These are phyloP conservation scores for Ramaria sp. DNA, from an alignment of 768 basidiomycete genomes.

Conservation along the genomic window DNA sequence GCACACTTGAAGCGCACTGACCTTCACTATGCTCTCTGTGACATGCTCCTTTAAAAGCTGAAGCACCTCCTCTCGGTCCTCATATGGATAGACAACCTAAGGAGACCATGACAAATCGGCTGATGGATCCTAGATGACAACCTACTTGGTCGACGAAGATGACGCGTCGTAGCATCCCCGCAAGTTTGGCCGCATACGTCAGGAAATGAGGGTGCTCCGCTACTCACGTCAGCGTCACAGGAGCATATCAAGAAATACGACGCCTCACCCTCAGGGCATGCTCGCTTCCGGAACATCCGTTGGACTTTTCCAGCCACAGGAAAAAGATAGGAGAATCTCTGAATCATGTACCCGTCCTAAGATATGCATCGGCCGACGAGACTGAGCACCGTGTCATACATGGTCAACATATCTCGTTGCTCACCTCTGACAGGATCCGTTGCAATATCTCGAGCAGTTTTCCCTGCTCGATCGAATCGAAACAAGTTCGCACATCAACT, in stretches of 20 bases:
- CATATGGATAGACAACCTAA: conserved; percentile 45
- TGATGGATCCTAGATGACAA: background rate
- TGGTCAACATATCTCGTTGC: background rate
- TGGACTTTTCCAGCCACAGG: conserved; percentile 45
- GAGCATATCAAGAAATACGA: background rate
- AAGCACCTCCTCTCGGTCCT: conserved; percentile 50
- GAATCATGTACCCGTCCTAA: conserved; percentile 65
- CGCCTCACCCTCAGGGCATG: conserved; percentile 53
- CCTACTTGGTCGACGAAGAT: conserved; percentile 80
- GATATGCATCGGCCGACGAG: background rate
- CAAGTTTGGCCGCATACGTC: conserved; percentile 56
- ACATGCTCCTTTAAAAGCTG: conserved; percentile 82
- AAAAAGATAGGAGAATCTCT: conserved; percentile 57
- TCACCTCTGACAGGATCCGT: conserved; percentile 62
- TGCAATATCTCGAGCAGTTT: conserved; percentile 72
- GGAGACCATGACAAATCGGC: background rate
- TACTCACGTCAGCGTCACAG: conserved; percentile 19
- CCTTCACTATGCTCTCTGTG: conserved; percentile 87
- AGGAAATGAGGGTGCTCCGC: conserved; percentile 73
- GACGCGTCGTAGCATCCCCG: conserved; percentile 54
- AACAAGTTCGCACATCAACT: conserved; percentile 91
- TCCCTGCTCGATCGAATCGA: conserved; percentile 89
- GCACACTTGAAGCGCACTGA: background rate
- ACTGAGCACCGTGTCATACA: background rate
- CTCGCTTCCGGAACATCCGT: conserved; percentile 48